Evolutionary conservation across 306 rosid species (phyloP).

Genomic region (Fagus crenata): DNA sequence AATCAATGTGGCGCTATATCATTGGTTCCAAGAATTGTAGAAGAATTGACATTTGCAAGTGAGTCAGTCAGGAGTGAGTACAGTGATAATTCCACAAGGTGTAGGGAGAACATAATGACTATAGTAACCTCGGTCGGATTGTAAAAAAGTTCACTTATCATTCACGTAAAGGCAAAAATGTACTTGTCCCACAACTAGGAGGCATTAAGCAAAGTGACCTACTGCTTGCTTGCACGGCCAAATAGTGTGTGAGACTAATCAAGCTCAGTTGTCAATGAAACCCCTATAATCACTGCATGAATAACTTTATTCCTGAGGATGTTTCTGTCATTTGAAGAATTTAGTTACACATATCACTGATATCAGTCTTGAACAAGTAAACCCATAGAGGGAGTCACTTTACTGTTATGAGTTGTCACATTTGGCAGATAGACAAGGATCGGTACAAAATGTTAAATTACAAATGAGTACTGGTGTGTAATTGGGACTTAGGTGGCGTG

Average conservation of each 20-base stretch:
- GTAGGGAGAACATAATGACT: constrained; percentile 37
- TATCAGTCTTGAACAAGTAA: not conserved
- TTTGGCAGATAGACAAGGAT: not conserved
- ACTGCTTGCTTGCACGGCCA: constrained; percentile 84
- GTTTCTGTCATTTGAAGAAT: constrained; percentile 43
- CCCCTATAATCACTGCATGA: constrained; percentile 1
- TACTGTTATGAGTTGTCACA: constrained; percentile 26
- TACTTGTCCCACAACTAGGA: constrained; percentile 70
- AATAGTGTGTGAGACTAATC: constrained; percentile 19
- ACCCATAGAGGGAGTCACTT: not conserved
- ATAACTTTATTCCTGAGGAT: constrained; percentile 7
- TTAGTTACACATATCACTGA: not conserved
- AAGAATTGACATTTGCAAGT: not conserved
- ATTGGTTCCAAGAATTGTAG: constrained; percentile 22
- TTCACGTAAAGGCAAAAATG: constrained; percentile 80
- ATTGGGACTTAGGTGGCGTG: constrained; percentile 38
- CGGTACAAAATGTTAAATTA: not conserved
- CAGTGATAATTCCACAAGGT: constrained; percentile 21
- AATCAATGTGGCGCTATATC: not conserved
- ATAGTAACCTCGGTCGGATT: constrained; percentile 26
- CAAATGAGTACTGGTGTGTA: not conserved
- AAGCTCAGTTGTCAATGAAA: constrained; percentile 26
- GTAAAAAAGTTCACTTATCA: constrained; percentile 58
- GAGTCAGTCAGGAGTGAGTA: not conserved
- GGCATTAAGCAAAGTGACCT: constrained; percentile 75